A percentile compares a stretch with the other conserved stretches of the same genome.
Conservation (phyloP, 345 rosid species). For the Sisymbrium altissimum region DNA sequence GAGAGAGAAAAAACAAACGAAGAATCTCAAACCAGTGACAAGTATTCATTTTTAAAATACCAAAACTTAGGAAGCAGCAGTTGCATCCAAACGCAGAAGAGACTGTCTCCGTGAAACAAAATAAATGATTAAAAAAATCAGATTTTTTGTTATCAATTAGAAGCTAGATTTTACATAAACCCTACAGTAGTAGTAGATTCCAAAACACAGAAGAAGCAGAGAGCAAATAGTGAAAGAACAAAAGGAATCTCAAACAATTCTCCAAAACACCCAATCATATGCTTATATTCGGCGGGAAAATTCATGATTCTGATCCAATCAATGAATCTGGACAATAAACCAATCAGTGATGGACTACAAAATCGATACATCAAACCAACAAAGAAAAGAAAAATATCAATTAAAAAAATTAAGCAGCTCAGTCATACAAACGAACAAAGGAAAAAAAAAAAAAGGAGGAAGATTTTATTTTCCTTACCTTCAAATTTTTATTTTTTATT, state of each 20-base stretch:
- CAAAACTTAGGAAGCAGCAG: background rate
- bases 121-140: background rate
- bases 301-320: conserved; percentile 20
- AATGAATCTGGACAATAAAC: conserved; percentile 19
- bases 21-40: background rate
- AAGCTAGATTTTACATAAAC: background rate
- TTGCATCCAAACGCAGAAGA: background rate
- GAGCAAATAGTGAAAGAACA: background rate
- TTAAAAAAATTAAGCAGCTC: conserved; percentile 17
- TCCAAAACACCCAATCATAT: conserved; percentile 22
- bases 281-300: conserved; percentile 19
- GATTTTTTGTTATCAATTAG: background rate
- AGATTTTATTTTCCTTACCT: conserved; percentile 19
- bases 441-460: background rate
- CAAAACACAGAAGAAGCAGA: background rate
- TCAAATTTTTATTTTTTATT: background rate
- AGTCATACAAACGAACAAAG: conserved; percentile 17
- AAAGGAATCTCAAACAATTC: background rate
- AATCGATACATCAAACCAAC: background rate
- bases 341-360: conserved; percentile 16
- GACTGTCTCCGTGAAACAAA: background rate
- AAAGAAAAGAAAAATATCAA: background rate
- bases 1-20: background rate
- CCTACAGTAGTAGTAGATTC: background rate
- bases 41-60: too few species aligned